These are phyloP conservation scores for Geotrichum klebahnii DNA, from an alignment of 1,139 yeast species.

Conservation along the genomic window DNA sequence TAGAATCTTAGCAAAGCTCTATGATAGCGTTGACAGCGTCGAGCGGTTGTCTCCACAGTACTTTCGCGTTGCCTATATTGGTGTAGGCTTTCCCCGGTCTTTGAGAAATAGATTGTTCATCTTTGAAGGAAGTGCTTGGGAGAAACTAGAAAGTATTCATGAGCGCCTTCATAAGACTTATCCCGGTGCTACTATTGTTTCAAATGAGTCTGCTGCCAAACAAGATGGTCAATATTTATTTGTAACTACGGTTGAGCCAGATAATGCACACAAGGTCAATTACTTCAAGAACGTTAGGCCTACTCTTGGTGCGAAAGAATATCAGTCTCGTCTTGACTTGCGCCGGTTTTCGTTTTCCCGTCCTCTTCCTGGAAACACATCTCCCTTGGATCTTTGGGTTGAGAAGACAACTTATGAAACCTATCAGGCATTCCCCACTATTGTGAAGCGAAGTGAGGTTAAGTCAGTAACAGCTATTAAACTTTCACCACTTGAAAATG, in stretches of 20 bases:
- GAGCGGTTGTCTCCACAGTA: conserved; percentile 71
- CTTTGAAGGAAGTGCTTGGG: conserved; percentile 87
- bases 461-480: conserved; percentile 50
- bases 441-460: conserved; percentile 81
- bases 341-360: conserved; percentile 65
- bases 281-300: conserved; percentile 21
- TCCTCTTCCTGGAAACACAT: conserved; percentile 69
- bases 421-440: conserved; percentile 73
- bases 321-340: conserved; percentile 52
- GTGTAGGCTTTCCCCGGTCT: conserved; percentile 78
- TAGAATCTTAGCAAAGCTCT: conserved; percentile 62
- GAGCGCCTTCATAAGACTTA: conserved; percentile 69
- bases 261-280: conserved; percentile 16
- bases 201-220: conserved; percentile 61
- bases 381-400: conserved; percentile 79
- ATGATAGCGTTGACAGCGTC: conserved; percentile 61
- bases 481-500: conserved; percentile 83
- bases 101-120: conserved; percentile 73
- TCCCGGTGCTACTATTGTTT: conserved; percentile 76
- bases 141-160: conserved; percentile 79
- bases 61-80: conserved; percentile 76
- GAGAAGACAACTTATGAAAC: conserved; percentile 82
- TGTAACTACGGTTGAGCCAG: conserved; percentile 69
- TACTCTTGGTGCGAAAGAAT: conserved; percentile 35
- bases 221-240: conserved; percentile 72